Percentiles rank a stretch among this genome's conserved stretches.
Conservation (phyloP, 2,329 filamentous ascomycete species). For the Diaporthe sp. region DNA sequence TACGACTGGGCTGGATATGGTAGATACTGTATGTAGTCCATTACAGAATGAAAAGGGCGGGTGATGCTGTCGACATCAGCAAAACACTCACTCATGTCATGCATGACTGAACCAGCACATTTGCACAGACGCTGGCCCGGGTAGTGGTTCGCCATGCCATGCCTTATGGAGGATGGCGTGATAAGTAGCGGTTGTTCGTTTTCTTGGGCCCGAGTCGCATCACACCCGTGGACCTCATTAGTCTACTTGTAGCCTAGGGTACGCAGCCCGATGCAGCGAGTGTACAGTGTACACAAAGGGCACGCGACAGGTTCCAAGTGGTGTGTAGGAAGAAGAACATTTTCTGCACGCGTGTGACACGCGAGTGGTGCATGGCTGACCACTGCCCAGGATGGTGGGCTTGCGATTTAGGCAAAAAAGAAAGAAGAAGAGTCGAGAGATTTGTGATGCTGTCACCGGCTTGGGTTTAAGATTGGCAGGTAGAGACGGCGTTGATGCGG, state of each 20-base stretch:
- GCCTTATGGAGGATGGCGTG: neutral
- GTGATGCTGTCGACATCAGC: neutral
- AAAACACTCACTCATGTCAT: neutral
- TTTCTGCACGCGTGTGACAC: neutral
- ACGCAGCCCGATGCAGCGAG: neutral
- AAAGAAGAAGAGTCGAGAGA: neutral
- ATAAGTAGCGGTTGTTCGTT: neutral
- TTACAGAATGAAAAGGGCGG: neutral
- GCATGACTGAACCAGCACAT: neutral
- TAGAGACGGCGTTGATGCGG: neutral
- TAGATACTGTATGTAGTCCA: neutral
- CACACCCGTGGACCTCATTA: too few species aligned
- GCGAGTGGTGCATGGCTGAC: neutral
- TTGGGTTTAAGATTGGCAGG: neutral
- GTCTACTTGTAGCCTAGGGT: too few species aligned
- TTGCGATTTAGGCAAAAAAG: conserved; percentile 16
- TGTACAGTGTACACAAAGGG: neutral
- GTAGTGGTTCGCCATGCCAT: neutral
- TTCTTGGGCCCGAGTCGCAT: neutral
- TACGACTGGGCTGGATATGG: neutral
- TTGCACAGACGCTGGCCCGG: neutral
- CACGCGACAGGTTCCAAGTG: conserved; percentile 1
- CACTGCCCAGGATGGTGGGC: neutral
- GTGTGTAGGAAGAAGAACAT: neutral
- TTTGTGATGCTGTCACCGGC: neutral